phyloP scores from a whole-genome alignment of 148 eudicot species.

The Rhododendron vialii region DNA sequence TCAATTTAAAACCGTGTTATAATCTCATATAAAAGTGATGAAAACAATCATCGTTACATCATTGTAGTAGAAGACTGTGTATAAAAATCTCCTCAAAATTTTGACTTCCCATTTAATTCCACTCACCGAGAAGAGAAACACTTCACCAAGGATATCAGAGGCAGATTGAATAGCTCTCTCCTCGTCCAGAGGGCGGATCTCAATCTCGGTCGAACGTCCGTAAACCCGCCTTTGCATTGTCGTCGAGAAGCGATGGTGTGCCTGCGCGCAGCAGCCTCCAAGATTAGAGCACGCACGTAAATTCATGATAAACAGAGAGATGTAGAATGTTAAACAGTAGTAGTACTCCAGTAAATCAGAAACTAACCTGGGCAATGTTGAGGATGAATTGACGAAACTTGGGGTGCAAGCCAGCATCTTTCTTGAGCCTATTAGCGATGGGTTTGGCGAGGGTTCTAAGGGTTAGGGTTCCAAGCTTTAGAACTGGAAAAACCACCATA shows the following conservation, averaged over 20 bases:
- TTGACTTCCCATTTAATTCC: not conserved
- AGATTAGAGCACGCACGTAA: not conserved
- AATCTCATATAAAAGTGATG: too few species aligned
- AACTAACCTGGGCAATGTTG: constrained; percentile 52
- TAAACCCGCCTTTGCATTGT: constrained; percentile 77
- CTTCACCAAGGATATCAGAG: constrained; percentile 74
- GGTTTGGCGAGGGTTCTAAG: constrained; percentile 57
- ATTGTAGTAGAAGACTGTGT: not conserved
- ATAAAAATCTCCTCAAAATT: not conserved
- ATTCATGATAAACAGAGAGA: not conserved
- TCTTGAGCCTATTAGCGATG: constrained; percentile 52
- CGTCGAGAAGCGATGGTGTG: constrained; percentile 75
- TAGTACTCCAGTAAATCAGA: not conserved
- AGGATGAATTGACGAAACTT: constrained; percentile 49
- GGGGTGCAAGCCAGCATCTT: constrained; percentile 56
- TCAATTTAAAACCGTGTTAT: too few species aligned
- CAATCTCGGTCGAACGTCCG: constrained; percentile 85
- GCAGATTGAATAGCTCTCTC: constrained; percentile 94
- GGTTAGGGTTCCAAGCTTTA: constrained; percentile 64
- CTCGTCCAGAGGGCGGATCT: constrained; percentile 83
- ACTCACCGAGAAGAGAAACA: constrained; percentile 80
- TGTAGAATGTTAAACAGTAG: not conserved
- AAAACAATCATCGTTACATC: too few species aligned
- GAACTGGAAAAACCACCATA: constrained; percentile 47
- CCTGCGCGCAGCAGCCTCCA: constrained; percentile 30